Evolutionary conservation across 2,329 filamentous ascomycete species (phyloP), one percentile per base, ranked within the genome.

Genomic region (Aspergillus udagawae): DNA sequence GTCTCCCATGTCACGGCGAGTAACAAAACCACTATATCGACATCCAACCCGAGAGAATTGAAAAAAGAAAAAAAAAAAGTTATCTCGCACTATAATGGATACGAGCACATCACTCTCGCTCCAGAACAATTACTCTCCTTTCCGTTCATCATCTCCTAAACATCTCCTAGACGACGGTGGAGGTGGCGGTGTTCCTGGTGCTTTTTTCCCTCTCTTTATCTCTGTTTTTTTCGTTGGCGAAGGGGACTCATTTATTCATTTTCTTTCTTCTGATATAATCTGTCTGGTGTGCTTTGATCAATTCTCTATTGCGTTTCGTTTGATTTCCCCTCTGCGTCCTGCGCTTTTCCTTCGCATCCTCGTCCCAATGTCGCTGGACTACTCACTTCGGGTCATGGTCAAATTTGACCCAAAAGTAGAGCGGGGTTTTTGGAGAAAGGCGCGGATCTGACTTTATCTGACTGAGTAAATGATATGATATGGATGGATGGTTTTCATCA

Each of bases 121-220:
- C 65, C 63, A 58, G 58, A 65, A 55, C 64, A 63, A 63, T 60
- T 64, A 56, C 65, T 66, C 61, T 63, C 53, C 60, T 64, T 57
- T 63, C 63, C 61, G 52, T 64, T 62, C 55, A 59, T 66, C 61
- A 64, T 68, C 66, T 69, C 63, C 71, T 70, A 70, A 62, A 62
- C 60, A 63, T 65, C 59, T 65, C 63, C 70, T 71, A 71, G 70
- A 73, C 62, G 63, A 65, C 65, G 64, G 69, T 66, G 67, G 69
- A 71, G 65, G 69, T 66, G 64, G 67, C 65, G 70, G 71, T 73
- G 71, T 74, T 73, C 62, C 63, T 67, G 71, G 71, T 72, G 71
- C 69, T 69, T 63, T 65, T 65, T 64, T 48, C 14, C 55, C 44
- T 32, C 53, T 60, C 56, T 56, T 52, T 42, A 47, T 55, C 50